These are phyloP conservation scores for Capsicum chinense DNA, from an alignment of 257 asterid species.

Conservation along the genomic window DNA sequence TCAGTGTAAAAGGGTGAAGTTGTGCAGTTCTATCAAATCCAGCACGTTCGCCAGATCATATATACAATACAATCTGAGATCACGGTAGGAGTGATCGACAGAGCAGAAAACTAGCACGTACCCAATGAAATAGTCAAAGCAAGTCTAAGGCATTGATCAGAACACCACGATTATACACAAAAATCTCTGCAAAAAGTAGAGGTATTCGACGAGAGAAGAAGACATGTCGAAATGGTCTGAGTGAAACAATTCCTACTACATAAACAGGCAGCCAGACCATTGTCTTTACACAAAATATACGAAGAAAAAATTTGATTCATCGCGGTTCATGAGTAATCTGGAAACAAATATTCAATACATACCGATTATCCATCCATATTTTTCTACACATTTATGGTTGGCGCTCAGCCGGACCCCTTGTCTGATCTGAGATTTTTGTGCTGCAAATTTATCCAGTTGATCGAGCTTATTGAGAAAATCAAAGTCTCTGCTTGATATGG, in stretches of 20 bases:
- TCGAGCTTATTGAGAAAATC: constrained; percentile 15
- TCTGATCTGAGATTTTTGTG: background rate
- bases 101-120: background rate
- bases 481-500: background rate
- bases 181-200: background rate
- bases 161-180: too few relatives aligned
- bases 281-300: constrained; percentile 3
- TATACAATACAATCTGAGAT: background rate
- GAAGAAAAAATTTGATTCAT: background rate
- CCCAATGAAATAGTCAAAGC: too few relatives aligned
- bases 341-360: background rate
- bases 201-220: background rate
- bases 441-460: background rate
- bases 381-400: background rate
- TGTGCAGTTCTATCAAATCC: too few relatives aligned
- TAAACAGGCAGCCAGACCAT: background rate
- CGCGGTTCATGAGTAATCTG: background rate
- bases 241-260: constrained; percentile 4
- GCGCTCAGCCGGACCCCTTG: background rate
- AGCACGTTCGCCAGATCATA: too few relatives aligned
- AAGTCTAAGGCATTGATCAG: too few relatives aligned
- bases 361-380: background rate
- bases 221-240: background rate
- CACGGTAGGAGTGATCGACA: background rate
- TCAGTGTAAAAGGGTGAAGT: too few relatives aligned